These are phyloP conservation scores for Nevesoporus exiguus DNA, from an alignment of 768 basidiomycete genomes.

Conservation along the genomic window DNA sequence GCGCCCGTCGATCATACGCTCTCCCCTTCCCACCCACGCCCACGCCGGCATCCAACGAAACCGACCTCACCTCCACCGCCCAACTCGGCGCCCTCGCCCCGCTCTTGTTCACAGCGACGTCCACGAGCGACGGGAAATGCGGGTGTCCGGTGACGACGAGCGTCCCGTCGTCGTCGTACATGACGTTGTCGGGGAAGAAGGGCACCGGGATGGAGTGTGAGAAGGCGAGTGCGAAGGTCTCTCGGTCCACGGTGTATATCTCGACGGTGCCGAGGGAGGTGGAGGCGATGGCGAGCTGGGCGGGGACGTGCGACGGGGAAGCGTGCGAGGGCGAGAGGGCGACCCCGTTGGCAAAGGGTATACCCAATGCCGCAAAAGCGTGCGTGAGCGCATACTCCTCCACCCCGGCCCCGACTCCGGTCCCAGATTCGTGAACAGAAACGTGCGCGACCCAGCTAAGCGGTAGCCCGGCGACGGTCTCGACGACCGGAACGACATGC, in stretches of 20 bases:
- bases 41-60: background rate
- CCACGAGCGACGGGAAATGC: slow-evolving; percentile 50
- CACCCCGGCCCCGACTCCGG: slow-evolving; percentile 18
- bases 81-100: slow-evolving; percentile 51
- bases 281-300: slow-evolving; percentile 58
- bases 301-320: slow-evolving; percentile 17
- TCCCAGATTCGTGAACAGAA: slow-evolving; percentile 32
- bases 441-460: slow-evolving; percentile 59
- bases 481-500: slow-evolving; percentile 47
- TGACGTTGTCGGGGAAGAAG: slow-evolving; percentile 61
- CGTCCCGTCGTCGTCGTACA: slow-evolving; percentile 43
- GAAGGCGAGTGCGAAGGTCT: slow-evolving; percentile 29
- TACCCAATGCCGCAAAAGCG: slow-evolving; percentile 41
- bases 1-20: slow-evolving; percentile 44
- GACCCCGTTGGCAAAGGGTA: slow-evolving; percentile 70
- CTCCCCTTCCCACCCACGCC: background rate
- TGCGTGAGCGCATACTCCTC: slow-evolving; percentile 30
- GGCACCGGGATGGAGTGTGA: slow-evolving; percentile 46
- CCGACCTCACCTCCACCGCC: slow-evolving; percentile 45
- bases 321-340: slow-evolving; percentile 50
- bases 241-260: slow-evolving; percentile 48
- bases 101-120: slow-evolving; percentile 43
- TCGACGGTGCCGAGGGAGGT: slow-evolving; percentile 45
- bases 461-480: slow-evolving; percentile 55
- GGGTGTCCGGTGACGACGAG: slow-evolving; percentile 68